Conservation (phyloP, 805 yeast genomes). For the Candida lessepsii region DNA sequence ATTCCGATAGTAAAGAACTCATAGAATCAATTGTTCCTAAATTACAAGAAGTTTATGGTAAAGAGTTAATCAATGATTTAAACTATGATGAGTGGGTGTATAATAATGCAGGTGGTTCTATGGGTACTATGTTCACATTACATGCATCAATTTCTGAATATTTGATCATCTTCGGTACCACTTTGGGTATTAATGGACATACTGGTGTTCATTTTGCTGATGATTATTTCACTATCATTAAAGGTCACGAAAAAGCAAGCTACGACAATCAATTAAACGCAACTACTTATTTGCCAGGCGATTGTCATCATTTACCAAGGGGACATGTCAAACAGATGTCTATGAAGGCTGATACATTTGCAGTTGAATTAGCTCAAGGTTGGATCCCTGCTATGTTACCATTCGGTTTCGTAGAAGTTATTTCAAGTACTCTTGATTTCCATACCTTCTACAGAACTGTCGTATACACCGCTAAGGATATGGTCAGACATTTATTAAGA, state of each 20-base stretch:
- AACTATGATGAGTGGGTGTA: slow-evolving; percentile 86
- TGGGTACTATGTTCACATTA: slow-evolving; percentile 92
- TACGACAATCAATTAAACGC: slow-evolving; percentile 59
- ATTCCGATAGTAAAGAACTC: slow-evolving; percentile 59
- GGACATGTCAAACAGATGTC: slow-evolving; percentile 81
- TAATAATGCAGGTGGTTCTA: slow-evolving; percentile 98
- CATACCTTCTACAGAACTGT: slow-evolving; percentile 67
- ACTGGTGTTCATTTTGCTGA: slow-evolving; percentile 96
- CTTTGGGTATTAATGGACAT: slow-evolving; percentile 96
- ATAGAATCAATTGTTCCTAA: slow-evolving; percentile 59
- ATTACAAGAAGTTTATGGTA: slow-evolving; percentile 59
- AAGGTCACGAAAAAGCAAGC: slow-evolving; percentile 78
- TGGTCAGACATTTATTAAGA: slow-evolving; percentile 61
- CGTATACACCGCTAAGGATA: slow-evolving; percentile 73
- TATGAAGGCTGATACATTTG: slow-evolving; percentile 81
- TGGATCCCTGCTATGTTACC: slow-evolving; percentile 99
- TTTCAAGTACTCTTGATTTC: slow-evolving; percentile 76
- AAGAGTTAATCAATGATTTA: slow-evolving; percentile 68
- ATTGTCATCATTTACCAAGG: slow-evolving; percentile 71
- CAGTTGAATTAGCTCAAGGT: slow-evolving; percentile 96
- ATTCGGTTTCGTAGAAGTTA: slow-evolving; percentile 82
- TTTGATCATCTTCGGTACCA: slow-evolving; percentile 87
- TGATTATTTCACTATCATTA: slow-evolving; percentile 89
- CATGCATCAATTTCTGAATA: slow-evolving; percentile 96
- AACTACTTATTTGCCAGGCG: slow-evolving; percentile 83